Conservation (phyloP, 2,329 filamentous ascomycete species). For the Fusarium annulatum region DNA sequence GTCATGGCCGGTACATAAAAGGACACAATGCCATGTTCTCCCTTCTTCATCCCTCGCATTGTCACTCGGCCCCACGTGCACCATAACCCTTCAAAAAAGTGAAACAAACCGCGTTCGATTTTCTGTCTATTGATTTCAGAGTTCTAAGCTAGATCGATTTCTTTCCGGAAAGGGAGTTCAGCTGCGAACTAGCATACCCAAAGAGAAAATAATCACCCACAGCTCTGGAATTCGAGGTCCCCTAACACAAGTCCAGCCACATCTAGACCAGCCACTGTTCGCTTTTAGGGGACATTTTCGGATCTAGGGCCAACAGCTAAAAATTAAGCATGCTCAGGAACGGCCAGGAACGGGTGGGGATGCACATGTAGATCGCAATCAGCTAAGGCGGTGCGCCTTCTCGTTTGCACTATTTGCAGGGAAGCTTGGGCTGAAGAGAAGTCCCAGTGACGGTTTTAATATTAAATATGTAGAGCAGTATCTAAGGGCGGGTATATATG, state of each 20-base stretch:
- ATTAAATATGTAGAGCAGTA: not conserved
- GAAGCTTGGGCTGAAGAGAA: not conserved
- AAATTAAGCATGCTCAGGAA: not conserved
- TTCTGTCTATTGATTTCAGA: not conserved
- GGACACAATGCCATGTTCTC: not conserved
- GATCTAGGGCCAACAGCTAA: not conserved
- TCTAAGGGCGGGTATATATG: not conserved
- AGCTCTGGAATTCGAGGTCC: not conserved
- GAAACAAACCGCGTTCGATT: not conserved
- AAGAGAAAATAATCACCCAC: not conserved
- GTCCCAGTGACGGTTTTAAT: not conserved
- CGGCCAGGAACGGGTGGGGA: not conserved
- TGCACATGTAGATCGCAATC: conserved; percentile 10
- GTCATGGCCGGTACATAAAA: not conserved
- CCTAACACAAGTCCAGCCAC: not conserved
- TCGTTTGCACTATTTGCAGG: not conserved
- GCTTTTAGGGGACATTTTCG: not conserved
- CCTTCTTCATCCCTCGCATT: not conserved
- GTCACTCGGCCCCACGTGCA: not conserved
- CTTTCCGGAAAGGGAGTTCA: not conserved
- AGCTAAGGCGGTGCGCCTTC: not conserved
- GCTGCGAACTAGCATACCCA: not conserved
- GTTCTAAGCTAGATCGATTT: not conserved
- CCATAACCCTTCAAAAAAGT: not conserved
- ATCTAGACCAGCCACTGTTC: not conserved